Evolutionary conservation across 2,329 filamentous ascomycete genomes (phyloP).

Genomic region (Furcasterigmium sp.): DNA sequence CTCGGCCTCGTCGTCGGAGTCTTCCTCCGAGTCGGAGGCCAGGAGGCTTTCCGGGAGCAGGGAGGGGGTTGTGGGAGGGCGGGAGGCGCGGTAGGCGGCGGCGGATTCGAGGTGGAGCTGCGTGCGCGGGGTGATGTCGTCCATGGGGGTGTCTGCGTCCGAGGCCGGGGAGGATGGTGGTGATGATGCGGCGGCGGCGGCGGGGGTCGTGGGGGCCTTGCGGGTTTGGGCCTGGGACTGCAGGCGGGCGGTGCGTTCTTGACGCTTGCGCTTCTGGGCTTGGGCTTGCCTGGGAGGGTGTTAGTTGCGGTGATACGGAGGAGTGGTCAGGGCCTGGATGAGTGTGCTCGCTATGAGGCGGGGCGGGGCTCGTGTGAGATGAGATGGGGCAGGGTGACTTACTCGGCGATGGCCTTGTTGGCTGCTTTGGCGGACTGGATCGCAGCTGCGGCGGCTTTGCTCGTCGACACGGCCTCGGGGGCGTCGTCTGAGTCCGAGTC

Average conservation of each 20-base stretch:
- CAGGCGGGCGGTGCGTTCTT: constrained; percentile 47
- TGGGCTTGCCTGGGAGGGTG: constrained; percentile 39
- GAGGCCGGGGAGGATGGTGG: neutral
- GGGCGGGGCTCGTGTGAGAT: no score
- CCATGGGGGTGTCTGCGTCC: constrained; percentile 8
- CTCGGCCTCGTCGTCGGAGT: constrained; percentile 18
- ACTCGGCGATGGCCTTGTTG: constrained; percentile 47
- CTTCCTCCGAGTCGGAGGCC: constrained; percentile 43
- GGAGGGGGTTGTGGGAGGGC: neutral
- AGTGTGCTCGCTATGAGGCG: no score
- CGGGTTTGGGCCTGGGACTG: constrained; percentile 50
- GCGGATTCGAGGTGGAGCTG: constrained; percentile 4
- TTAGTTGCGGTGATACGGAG: constrained; percentile 2
- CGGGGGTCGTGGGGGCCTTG: constrained; percentile 23
- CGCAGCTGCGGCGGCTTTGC: constrained; percentile 38
- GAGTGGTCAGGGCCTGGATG: no score
- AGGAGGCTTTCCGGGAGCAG: constrained; percentile 50
- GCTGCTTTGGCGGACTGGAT: constrained; percentile 40
- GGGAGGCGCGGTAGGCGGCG: constrained; percentile 1
- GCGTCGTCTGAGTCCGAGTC: constrained; percentile 49
- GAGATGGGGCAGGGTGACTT: constrained; percentile 17
- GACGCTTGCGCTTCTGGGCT: constrained; percentile 48
- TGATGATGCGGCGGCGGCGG: neutral
- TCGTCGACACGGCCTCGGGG: constrained; percentile 53
- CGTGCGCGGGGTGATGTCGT: constrained; percentile 10